A percentile compares a stretch with the other conserved stretches of the same genome.
Conservation (phyloP, 208 protist species). For the Acanthamoeba castellanii region DNA sequence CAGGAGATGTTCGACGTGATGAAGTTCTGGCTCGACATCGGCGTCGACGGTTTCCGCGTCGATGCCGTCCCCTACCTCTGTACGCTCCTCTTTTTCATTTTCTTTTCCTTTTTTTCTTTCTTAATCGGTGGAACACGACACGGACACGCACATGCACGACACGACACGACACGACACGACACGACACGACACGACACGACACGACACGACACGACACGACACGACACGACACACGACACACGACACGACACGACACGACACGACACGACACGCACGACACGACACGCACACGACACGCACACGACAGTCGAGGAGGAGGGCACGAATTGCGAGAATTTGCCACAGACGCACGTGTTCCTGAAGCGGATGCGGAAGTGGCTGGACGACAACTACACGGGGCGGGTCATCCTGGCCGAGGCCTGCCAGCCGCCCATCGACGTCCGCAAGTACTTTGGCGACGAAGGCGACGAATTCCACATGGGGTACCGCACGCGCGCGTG, state of each 20-base stretch:
- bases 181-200: too few species aligned
- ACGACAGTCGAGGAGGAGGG: conserved; percentile 82
- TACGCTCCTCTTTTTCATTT: conserved; percentile 61
- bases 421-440: conserved; percentile 85
- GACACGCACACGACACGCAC: too few species aligned
- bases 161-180: too few species aligned
- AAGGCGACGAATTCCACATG: conserved; percentile 89
- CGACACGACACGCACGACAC: neutral
- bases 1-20: conserved; percentile 86
- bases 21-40: conserved; percentile 87
- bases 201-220: too few species aligned
- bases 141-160: too few species aligned
- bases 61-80: conserved; percentile 87
- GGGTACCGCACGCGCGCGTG: neutral
- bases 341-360: conserved; percentile 87
- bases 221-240: too few species aligned
- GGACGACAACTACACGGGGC: conserved; percentile 84
- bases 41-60: conserved; percentile 88
- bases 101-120: neutral
- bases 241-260: too few species aligned
- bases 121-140: too few species aligned
- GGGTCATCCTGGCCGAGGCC: conserved; percentile 86
- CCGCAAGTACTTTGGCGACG: conserved; percentile 86
- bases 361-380: conserved; percentile 84
- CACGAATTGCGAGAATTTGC: conserved; percentile 87